A percentile compares a stretch with the other conserved stretches of the same genome.
phyloP scores from a whole-genome alignment of 2,329 filamentous ascomycete genomes.

The Aquanectria penicillioides region DNA sequence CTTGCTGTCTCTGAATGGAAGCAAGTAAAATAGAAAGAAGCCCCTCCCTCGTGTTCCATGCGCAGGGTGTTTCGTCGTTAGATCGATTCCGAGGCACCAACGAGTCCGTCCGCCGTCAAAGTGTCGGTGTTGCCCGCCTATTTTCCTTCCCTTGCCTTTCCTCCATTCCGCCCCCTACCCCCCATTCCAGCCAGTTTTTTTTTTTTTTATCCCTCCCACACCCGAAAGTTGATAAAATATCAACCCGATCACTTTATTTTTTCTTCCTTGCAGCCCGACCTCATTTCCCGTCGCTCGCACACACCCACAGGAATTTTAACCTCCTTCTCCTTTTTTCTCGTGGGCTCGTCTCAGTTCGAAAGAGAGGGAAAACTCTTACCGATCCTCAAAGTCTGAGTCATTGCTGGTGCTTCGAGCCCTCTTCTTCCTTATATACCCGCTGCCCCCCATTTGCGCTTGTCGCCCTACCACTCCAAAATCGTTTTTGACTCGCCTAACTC shows the following conservation, averaged over 20 bases:
- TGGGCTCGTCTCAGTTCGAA: slow-evolving; percentile 10
- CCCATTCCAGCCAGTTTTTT: slow-evolving; percentile 39
- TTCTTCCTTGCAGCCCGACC: slow-evolving; percentile 32
- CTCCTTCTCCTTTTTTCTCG: slow-evolving; percentile 7
- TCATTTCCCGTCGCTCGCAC: slow-evolving; percentile 32
- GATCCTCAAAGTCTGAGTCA: slow-evolving; percentile 18
- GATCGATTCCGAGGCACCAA: no score
- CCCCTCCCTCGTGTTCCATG: slow-evolving; percentile 18
- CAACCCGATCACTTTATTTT: slow-evolving; percentile 43
- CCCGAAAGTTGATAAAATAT: slow-evolving; percentile 44
- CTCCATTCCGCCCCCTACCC: slow-evolving; percentile 29
- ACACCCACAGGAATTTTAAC: slow-evolving; percentile 36
- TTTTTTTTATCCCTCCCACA: slow-evolving; percentile 42
- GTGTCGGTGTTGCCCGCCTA: slow-evolving; percentile 23
- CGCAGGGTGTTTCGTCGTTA: slow-evolving; percentile 20
- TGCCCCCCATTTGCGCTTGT: slow-evolving; percentile 21
- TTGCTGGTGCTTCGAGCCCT: slow-evolving; percentile 12
- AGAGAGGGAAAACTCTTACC: slow-evolving; percentile 10
- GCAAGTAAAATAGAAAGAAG: slow-evolving; percentile 21
- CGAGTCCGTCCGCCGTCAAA: slow-evolving; percentile 19
- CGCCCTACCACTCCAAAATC: slow-evolving; percentile 26
- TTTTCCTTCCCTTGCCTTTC: slow-evolving; percentile 29
- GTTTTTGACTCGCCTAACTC: slow-evolving; percentile 35
- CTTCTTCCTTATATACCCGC: slow-evolving; percentile 28
- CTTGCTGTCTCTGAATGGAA: not conserved